phyloP scores from a whole-genome alignment of 306 rosid genomes.

The Cucurbita argyrosperma region DNA sequence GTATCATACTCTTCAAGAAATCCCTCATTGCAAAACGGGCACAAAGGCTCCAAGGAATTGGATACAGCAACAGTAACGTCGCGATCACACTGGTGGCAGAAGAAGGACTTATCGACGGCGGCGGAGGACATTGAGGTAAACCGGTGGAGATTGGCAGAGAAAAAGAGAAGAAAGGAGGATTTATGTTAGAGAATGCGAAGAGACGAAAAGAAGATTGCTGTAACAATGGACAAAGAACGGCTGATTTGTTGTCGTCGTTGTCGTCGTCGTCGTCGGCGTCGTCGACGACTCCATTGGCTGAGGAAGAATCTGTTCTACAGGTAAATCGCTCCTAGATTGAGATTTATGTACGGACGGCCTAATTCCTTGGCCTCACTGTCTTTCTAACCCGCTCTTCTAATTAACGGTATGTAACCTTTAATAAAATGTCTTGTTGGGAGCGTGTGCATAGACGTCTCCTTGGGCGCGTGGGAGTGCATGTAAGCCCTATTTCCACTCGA shows the following conservation, averaged over 20 bases:
- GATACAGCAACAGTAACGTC: background rate
- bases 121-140: background rate
- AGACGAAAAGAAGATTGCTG: background rate
- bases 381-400: no score
- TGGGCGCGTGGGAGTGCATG: no score
- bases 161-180: background rate
- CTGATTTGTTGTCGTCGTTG: background rate
- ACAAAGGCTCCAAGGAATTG: background rate
- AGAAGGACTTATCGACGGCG: background rate
- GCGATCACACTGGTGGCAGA: conserved; percentile 9
- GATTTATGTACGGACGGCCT: no score
- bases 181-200: background rate
- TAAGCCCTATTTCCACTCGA: no score
- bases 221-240: background rate
- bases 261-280: no score
- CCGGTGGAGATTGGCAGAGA: background rate
- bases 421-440: no score
- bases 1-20: conserved; percentile 10
- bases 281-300: no score
- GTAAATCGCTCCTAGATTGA: no score
- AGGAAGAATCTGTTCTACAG: no score
- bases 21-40: conserved; percentile 6
- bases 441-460: no score
- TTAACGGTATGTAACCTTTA: no score
- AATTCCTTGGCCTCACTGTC: no score